Conservation (phyloP, 352 stramenopile species). For the Pilasporangium apinafurcum region DNA sequence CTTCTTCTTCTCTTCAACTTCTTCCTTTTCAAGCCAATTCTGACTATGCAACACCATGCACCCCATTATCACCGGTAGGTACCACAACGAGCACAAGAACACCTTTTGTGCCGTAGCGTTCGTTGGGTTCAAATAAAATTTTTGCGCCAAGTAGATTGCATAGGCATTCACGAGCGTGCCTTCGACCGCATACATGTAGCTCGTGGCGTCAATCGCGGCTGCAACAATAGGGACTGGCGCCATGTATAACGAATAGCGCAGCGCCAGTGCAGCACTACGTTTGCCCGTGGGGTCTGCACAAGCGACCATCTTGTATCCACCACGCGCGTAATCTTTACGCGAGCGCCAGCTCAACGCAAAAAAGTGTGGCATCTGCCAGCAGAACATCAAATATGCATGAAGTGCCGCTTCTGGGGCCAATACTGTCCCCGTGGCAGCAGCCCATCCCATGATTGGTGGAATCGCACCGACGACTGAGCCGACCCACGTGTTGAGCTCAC, state of each 20-base stretch:
- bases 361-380: constrained; percentile 99
- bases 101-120: constrained; percentile 96
- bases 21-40: constrained; percentile 78
- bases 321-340: constrained; percentile 86
- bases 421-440: constrained; percentile 88
- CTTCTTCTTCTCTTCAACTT: constrained; percentile 51
- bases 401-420: constrained; percentile 70
- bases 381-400: constrained; percentile 89
- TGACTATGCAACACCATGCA: constrained; percentile 97
- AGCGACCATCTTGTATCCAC: constrained; percentile 95
- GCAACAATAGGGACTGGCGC: constrained; percentile 91
- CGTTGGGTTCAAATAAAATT: constrained; percentile 92
- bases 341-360: constrained; percentile 98
- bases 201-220: constrained; percentile 91
- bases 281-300: constrained; percentile 90
- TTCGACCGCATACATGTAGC: constrained; percentile 98
- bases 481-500: constrained; percentile 98
- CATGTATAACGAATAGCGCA: constrained; percentile 95
- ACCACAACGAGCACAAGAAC: constrained; percentile 97
- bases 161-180: constrained; percentile 95
- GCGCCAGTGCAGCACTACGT: constrained; percentile 89
- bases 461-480: constrained; percentile 98
- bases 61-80: constrained; percentile 96
- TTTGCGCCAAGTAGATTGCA: constrained; percentile 91
- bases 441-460: constrained; percentile 98